A percentile compares a stretch with the other conserved stretches of the same genome.
These are phyloP conservation scores for Chamaecrista fasciculata DNA, from an alignment of 306 rosid genomes.

Conservation along the genomic window DNA sequence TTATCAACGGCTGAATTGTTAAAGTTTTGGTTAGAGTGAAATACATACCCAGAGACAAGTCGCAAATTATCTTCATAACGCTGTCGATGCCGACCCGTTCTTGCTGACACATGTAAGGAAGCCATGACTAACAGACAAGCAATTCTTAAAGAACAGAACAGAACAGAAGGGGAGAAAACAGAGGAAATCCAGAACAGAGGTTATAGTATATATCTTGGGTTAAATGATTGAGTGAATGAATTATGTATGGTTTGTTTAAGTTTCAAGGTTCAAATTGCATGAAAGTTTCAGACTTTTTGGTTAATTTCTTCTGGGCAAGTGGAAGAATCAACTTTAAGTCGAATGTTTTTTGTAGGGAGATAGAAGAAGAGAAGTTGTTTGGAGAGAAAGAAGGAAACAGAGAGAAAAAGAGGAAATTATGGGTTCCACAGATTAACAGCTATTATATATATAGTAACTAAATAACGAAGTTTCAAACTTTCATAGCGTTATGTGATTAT, in stretches of 20 bases:
- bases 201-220: background rate
- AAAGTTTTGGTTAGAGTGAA: too few species aligned
- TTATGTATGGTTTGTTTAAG: background rate
- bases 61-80: slow-evolving; percentile 52
- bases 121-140: slow-evolving; percentile 22
- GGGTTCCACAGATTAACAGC: background rate
- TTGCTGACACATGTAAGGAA: slow-evolving; percentile 30
- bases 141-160: background rate
- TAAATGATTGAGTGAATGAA: background rate
- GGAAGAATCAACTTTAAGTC: background rate
- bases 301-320: background rate
- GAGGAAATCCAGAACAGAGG: background rate
- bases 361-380: background rate
- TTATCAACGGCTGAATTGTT: too few species aligned
- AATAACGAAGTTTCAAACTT: background rate
- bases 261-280: background rate
- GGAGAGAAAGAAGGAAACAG: background rate
- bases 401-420: background rate
- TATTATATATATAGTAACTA: background rate
- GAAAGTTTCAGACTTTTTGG: background rate
- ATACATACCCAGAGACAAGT: slow-evolving; percentile 57
- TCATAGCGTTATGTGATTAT: background rate
- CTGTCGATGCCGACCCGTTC: slow-evolving; percentile 52
- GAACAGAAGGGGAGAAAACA: background rate
- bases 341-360: too few species aligned